Evolutionary conservation across 1,139 yeast species (phyloP).

Genomic region (Wickerhamomyces sp.): DNA sequence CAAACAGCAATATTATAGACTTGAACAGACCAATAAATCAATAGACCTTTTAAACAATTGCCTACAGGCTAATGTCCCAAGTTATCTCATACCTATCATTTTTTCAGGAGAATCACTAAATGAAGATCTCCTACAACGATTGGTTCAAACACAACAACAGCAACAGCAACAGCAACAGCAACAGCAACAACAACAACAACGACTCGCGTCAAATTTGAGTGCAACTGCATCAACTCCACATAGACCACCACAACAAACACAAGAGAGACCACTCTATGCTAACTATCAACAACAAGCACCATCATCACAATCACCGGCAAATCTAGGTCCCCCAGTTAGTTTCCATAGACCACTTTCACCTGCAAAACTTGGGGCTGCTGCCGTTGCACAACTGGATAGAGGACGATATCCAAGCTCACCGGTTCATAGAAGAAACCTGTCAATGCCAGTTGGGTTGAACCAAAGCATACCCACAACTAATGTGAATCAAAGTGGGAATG

Average conservation of each 20-base stretch:
- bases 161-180: conserved; percentile 10
- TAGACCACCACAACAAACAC: background rate
- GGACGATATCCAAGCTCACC: conserved; percentile 20
- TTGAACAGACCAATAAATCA: conserved; percentile 59
- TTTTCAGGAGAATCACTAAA: conserved; percentile 31
- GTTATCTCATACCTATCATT: conserved; percentile 58
- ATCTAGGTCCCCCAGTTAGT: conserved; percentile 18
- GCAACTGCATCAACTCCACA: conserved; percentile 5
- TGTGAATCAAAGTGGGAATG: conserved; percentile 2
- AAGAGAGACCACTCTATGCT: background rate
- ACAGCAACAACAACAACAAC: conserved; percentile 3
- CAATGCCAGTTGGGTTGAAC: conserved; percentile 18
- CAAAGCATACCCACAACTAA: conserved; percentile 23
- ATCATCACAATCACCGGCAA: conserved; percentile 5
- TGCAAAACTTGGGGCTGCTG: conserved; percentile 67
- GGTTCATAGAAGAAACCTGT: conserved; percentile 25
- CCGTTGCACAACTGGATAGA: conserved; percentile 49
- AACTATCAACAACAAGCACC: conserved; percentile 4
- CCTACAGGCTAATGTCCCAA: conserved; percentile 59
- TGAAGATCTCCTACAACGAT: conserved; percentile 9
- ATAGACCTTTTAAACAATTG: conserved; percentile 62
- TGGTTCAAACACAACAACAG: conserved; percentile 8
- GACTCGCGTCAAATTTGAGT: conserved; percentile 9
- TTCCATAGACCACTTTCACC: conserved; percentile 50
- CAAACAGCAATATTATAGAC: conserved; percentile 69